Conservation (phyloP, 108 stramenopile genomes). For the Conticribra weissflogii region DNA sequence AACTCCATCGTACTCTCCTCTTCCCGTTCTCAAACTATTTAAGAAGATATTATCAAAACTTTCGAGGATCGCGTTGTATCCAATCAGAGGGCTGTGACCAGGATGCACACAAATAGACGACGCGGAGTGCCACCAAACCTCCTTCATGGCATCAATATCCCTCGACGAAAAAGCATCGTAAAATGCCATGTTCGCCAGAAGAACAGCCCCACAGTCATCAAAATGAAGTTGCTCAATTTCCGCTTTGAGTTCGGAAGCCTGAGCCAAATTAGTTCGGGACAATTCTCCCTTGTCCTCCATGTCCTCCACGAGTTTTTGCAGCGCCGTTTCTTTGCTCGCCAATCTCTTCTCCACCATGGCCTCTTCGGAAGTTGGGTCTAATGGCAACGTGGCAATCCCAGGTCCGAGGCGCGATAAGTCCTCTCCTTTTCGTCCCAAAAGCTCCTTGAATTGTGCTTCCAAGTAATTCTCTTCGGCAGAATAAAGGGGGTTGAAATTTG, state of each 20-base stretch:
- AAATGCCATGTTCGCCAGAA: slow-evolving; percentile 77
- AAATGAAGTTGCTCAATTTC: slow-evolving; percentile 76
- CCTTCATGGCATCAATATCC: slow-evolving; percentile 67
- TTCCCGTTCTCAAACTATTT: slow-evolving; percentile 37
- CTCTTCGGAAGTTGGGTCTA: slow-evolving; percentile 42
- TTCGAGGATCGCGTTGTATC: slow-evolving; percentile 59
- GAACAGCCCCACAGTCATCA: slow-evolving; percentile 81
- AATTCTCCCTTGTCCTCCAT: slow-evolving; percentile 13
- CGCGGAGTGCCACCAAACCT: slow-evolving; percentile 72
- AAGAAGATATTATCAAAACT: slow-evolving; percentile 78
- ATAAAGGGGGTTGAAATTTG: slow-evolving; percentile 24
- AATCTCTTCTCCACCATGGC: slow-evolving; percentile 24
- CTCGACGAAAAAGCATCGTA: slow-evolving; percentile 80
- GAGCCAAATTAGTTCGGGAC: slow-evolving; percentile 37
- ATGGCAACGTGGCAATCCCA: slow-evolving; percentile 38
- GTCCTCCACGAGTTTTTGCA: slow-evolving; percentile 34
- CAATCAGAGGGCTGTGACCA: slow-evolving; percentile 67
- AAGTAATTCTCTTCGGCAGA: slow-evolving; percentile 34
- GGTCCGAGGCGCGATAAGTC: slow-evolving; percentile 35
- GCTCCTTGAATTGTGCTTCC: slow-evolving; percentile 35
- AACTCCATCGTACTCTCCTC: neutral
- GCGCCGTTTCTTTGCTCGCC: slow-evolving; percentile 31
- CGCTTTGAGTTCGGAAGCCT: slow-evolving; percentile 47
- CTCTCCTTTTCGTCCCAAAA: slow-evolving; percentile 36
- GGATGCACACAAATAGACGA: slow-evolving; percentile 84